Evolutionary conservation across 2,329 filamentous ascomycete species (phyloP), one percentile per base, ranked within the genome.

Genomic region (Neoascochyta sp.): DNA sequence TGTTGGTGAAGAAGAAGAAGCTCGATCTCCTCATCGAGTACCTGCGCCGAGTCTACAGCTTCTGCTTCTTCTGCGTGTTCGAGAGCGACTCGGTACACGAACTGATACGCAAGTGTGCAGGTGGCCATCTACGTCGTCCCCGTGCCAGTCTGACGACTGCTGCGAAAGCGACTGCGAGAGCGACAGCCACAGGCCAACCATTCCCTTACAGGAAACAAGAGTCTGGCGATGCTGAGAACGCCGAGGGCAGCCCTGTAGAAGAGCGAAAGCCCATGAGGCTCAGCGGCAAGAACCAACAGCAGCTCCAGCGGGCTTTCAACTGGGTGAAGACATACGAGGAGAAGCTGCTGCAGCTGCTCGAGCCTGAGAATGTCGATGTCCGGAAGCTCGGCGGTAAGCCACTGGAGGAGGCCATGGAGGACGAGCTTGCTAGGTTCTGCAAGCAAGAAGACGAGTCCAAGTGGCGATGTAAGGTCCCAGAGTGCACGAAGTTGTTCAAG

Each of bases 291-390:
- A 80, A 81, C 4, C 88, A 95, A 52, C 87, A 93, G 60, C 92
- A 96, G 59, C 77, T 96, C 9, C 85, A 93, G 54, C 83, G 89
- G 34, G 92, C 92, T 0, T 96, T 88, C 68, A 98, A 96, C 57
- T 98, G 93, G 92, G 93, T 98, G 38, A 93, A 85, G 69, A 96
- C 92, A 0, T 98, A 95, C 53, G 92, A 98, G 59, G 92, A 98
- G 57, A 98, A 98, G 68, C 75, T 98, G 29, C 71, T 86, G 58
- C 89, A 95, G 60, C 84, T 96, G 25, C 73, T 98, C 9, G 90
- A 96, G 46, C 92, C 92, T 0, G 86, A 92, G 32, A 80, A 81
- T 27, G 84, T 85, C 14, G 88, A 96, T 54, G 71, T 96, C 22
- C 81, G 81, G 60, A 96, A 95, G 66, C 76, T 96, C 15, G 92